phyloP scores from a whole-genome alignment of 1,139 yeast species.

The Protomyces lactucae-debilis region DNA sequence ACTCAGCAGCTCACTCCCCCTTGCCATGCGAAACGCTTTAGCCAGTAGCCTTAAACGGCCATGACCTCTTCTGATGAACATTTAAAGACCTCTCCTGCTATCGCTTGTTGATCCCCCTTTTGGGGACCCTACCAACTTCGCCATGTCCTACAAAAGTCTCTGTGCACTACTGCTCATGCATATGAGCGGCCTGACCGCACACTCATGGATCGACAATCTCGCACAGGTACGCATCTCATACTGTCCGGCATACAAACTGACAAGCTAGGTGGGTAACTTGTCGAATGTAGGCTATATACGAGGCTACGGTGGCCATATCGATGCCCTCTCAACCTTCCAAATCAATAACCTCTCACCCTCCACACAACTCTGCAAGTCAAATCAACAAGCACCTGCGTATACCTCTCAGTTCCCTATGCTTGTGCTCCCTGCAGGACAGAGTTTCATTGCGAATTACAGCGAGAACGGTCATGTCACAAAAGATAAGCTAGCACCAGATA shows the following conservation, averaged over 20 bases:
- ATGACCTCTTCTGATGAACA: too few relatives aligned
- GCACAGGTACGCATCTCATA: not conserved
- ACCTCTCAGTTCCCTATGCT: slow-evolving; percentile 33
- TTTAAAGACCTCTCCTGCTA: too few relatives aligned
- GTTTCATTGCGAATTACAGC: slow-evolving; percentile 30
- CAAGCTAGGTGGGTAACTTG: not conserved
- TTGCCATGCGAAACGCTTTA: too few relatives aligned
- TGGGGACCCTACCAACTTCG: too few relatives aligned
- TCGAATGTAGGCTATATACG: slow-evolving; percentile 22
- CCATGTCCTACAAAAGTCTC: not conserved
- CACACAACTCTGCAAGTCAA: slow-evolving; percentile 25
- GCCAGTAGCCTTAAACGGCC: too few relatives aligned
- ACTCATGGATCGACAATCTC: slow-evolving; percentile 22
- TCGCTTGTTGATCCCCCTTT: too few relatives aligned
- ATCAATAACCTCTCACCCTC: not conserved
- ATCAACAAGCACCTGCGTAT: slow-evolving; percentile 30
- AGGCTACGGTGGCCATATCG: slow-evolving; percentile 17
- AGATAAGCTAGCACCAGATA: slow-evolving; percentile 32
- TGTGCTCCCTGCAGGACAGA: slow-evolving; percentile 30
- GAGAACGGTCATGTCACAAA: slow-evolving; percentile 34
- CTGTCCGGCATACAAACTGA: not conserved
- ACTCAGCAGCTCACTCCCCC: too few relatives aligned
- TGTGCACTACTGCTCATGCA: not conserved
- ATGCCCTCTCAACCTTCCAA: slow-evolving; percentile 13
- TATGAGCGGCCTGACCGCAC: not conserved